Conservation (phyloP, 257 asterid species). For the Penstemon barbatus region DNA sequence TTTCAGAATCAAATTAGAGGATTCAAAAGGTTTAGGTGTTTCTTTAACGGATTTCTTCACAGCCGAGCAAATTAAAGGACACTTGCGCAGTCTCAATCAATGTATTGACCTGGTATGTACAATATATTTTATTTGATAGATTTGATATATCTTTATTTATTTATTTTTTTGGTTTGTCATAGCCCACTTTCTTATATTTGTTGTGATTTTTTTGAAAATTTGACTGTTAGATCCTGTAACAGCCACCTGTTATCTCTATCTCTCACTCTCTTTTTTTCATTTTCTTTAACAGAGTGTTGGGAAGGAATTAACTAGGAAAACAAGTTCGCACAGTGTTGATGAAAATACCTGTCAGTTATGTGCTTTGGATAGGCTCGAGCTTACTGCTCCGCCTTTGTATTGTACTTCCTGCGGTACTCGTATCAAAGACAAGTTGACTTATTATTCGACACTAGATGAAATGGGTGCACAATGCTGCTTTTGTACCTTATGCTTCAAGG, state of each 20-base stretch:
- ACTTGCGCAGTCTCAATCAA: constrained; percentile 52
- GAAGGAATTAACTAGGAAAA: constrained; percentile 29
- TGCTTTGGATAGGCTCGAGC: constrained; percentile 35
- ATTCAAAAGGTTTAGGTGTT: constrained; percentile 42
- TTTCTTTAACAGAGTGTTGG: constrained; percentile 21
- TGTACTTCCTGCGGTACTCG: constrained; percentile 48
- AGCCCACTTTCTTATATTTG: constrained; percentile 2
- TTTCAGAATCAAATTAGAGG: constrained; percentile 25
- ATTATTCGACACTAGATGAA: constrained; percentile 44
- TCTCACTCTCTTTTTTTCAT: constrained; percentile 12
- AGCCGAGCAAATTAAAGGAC: constrained; percentile 56
- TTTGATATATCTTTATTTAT: neutral
- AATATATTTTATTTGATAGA: neutral
- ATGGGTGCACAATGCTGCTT: constrained; percentile 35
- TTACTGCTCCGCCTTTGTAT: constrained; percentile 44
- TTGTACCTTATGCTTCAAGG: constrained; percentile 52
- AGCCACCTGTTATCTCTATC: constrained; percentile 5
- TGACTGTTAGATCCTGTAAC: constrained; percentile 4
- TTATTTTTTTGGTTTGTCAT: neutral
- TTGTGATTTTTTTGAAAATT: neutral
- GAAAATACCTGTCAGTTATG: constrained; percentile 63
- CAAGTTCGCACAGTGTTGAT: constrained; percentile 21
- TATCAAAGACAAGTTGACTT: constrained; percentile 45
- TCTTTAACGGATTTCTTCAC: constrained; percentile 65
- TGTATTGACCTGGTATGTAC: constrained; percentile 44